These are phyloP conservation scores for sorghum (Sorghum bicolor) DNA, from an alignment of 176 grass and related monocot genomes.

Conservation along the genomic window DNA sequence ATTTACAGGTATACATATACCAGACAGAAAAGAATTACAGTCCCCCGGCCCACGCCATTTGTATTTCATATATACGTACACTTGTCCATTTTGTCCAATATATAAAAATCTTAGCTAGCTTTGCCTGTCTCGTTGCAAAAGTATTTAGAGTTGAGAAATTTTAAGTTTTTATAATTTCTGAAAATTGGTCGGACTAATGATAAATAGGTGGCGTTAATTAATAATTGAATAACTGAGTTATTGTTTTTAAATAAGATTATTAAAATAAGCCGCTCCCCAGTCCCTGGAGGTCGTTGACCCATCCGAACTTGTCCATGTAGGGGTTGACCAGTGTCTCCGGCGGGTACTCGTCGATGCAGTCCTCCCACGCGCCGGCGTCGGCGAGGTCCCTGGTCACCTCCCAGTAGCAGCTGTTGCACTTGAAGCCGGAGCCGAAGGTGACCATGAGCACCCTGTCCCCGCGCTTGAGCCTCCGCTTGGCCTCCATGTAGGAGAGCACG, in stretches of 20 bases:
- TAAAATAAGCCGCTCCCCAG: slow-evolving; percentile 40
- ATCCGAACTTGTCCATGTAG: slow-evolving; percentile 74
- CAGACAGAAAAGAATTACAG: background rate
- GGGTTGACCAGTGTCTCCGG: slow-evolving; percentile 66
- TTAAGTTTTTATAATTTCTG: background rate
- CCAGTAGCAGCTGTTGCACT: slow-evolving; percentile 94
- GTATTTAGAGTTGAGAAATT: background rate
- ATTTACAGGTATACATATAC: slow-evolving; percentile 6
- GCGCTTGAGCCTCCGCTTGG: slow-evolving; percentile 52
- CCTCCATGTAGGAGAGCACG: slow-evolving; percentile 89
- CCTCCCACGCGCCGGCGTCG: slow-evolving; percentile 66
- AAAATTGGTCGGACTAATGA: background rate
- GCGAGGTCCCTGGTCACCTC: slow-evolving; percentile 57
- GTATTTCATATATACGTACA: background rate
- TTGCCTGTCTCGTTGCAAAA: background rate
- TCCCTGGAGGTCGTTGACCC: slow-evolving; percentile 60
- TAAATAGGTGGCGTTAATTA: background rate
- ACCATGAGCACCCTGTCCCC: slow-evolving; percentile 78
- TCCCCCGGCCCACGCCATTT: background rate
- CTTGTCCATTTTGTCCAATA: background rate
- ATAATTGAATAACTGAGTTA: background rate
- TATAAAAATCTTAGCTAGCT: background rate
- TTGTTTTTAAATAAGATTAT: background rate
- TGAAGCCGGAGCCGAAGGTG: slow-evolving; percentile 82
- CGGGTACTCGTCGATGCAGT: slow-evolving; percentile 67